Evolutionary conservation across 202 grass and related monocot genomes (phyloP).

Genomic region (Carex arenaria): DNA sequence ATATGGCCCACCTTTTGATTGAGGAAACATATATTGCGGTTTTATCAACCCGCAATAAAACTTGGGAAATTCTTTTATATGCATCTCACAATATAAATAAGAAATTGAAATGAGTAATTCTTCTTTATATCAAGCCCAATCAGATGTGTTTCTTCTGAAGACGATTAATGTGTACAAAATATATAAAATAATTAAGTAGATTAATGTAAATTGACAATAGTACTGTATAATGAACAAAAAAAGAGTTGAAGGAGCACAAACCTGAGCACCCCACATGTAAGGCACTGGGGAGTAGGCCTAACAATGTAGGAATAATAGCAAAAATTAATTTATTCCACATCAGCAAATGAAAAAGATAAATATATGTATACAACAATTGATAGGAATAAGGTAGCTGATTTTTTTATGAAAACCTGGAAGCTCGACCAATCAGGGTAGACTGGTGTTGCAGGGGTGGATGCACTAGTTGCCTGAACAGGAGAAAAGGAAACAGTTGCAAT

Average conservation of each 20-base stretch:
- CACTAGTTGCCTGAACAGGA: conserved; percentile 10
- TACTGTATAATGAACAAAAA: conserved; percentile 12
- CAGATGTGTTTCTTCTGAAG: neutral
- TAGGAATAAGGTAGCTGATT: neutral
- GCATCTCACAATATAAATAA: neutral
- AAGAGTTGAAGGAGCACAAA: conserved; percentile 6
- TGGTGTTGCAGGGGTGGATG: conserved; percentile 16
- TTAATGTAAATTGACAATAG: neutral
- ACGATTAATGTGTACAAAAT: neutral
- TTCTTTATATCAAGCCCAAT: neutral
- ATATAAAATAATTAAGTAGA: neutral
- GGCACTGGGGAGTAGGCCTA: conserved; percentile 36
- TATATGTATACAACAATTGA: neutral
- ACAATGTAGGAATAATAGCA: neutral
- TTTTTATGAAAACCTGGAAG: conserved; percentile 26
- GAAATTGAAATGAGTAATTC: neutral
- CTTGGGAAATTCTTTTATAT: neutral
- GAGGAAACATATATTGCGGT: neutral
- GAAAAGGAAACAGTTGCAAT: neutral
- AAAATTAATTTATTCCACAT: neutral
- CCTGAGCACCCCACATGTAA: conserved; percentile 48
- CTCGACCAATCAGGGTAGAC: conserved; percentile 35
- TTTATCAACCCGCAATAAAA: neutral
- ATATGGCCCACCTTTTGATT: neutral
- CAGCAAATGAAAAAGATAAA: neutral